A percentile compares a stretch with the other conserved stretches of the same genome.
phyloP scores from a whole-genome alignment of 495 filamentous ascomycete species.

The Echria macrotheca region DNA sequence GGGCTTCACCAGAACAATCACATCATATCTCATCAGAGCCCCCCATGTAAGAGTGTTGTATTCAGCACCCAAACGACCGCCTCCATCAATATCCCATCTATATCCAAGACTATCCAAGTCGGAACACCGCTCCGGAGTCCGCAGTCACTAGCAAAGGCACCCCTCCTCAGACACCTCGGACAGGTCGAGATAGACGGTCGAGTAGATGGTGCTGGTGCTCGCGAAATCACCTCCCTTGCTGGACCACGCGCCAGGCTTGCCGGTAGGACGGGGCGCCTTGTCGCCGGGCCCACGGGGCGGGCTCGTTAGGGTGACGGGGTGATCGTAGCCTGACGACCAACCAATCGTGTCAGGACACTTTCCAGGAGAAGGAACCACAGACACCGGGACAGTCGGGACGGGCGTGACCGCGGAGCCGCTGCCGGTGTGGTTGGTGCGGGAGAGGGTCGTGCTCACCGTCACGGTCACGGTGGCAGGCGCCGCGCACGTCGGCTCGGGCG shows the following conservation, averaged over 20 bases:
- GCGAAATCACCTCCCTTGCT: conserved; percentile 2
- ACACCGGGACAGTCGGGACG: conserved; percentile 5
- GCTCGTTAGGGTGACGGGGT: conserved; percentile 18
- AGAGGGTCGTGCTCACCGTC: conserved; percentile 26
- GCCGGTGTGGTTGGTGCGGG: conserved; percentile 8
- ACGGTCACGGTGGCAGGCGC: conserved; percentile 27
- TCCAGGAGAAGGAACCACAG: conserved; percentile 8
- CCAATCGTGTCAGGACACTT: conserved; percentile 27
- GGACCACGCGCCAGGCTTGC: background rate
- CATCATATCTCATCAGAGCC: no score
- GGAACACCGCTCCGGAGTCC: no score
- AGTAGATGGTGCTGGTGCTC: conserved; percentile 21
- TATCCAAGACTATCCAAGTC: no score
- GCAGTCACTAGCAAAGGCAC: no score
- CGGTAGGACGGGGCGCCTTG: conserved; percentile 10
- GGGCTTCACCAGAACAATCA: no score
- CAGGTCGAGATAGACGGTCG: conserved; percentile 24
- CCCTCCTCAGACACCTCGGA: conserved; percentile 16
- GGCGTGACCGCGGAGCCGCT: background rate
- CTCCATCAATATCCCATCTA: no score
- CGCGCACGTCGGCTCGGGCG: conserved; percentile 17
- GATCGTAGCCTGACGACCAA: conserved; percentile 24
- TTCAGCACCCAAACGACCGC: no score
- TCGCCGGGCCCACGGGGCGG: conserved; percentile 10
- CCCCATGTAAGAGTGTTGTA: no score